phyloP scores from a whole-genome alignment of 257 asterid species.

The Linaria vulgaris region DNA sequence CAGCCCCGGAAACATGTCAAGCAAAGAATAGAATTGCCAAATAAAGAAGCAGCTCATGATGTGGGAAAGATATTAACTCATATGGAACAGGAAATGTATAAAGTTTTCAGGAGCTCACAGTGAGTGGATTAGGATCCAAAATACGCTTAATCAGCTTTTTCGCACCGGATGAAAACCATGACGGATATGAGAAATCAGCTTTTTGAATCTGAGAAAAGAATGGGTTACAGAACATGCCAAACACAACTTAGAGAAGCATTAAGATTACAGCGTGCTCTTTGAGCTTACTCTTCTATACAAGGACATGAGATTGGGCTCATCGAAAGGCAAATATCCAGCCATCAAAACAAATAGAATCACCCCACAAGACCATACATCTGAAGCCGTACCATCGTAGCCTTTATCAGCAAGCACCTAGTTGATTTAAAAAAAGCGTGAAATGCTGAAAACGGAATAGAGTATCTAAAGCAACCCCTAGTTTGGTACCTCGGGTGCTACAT shows the following conservation, averaged over 20 bases:
- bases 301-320: conserved; percentile 56
- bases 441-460: conserved; percentile 22
- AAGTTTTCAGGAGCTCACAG: conserved; percentile 43
- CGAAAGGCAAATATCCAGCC: conserved; percentile 80
- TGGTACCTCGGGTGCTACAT: conserved; percentile 85
- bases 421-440: conserved; percentile 23
- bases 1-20: not conserved
- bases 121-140: conserved; percentile 63
- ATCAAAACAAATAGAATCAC: conserved; percentile 80
- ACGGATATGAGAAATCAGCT: conserved; percentile 60
- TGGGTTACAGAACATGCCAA: conserved; percentile 17
- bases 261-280: conserved; percentile 12
- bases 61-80: not conserved
- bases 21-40: not conserved
- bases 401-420: conserved; percentile 63
- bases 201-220: conserved; percentile 48
- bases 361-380: conserved; percentile 90
- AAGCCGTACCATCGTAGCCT: conserved; percentile 77
- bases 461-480: conserved; percentile 20
- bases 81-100: not conserved
- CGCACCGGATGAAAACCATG: conserved; percentile 68
- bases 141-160: conserved; percentile 51
- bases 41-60: not conserved
- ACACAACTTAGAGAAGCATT: conserved; percentile 12
- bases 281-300: conserved; percentile 61